Evolutionary conservation across 345 rosid genomes (phyloP), one percentile per base, ranked within the genome.

Genomic region (Dimocarpus longan): DNA sequence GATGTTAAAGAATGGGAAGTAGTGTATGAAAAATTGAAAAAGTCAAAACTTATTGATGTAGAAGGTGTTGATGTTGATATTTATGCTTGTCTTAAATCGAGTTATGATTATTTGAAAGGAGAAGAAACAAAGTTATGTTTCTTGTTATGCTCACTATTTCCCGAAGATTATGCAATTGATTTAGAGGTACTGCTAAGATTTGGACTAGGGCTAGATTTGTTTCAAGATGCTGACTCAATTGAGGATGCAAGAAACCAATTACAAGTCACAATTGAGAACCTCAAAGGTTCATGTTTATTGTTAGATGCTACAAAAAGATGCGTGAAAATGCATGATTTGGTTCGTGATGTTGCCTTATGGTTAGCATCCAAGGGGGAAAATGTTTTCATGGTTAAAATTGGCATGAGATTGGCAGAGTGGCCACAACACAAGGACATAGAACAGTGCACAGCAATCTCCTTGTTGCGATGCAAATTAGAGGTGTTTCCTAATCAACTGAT

Each of bases 141-240:
- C 28, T 48, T 75, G 70, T 19, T 75, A 1, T 78, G 80, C 12
- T 70, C 75, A 21, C 18, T 78, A 12, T 78, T 78, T 60, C 80
- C 75, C 1, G 81, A 75, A 64, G 78, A 75, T 44, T 9, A 64
- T 52, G 62, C 24, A 22, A 64, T 66, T n/a, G 21, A 13, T 16
- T 9, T 64, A 28, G 78, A 75, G 26, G 19, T 65, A 4, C 65
- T 66, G 32, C 4, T 21, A 1, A 65, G 46, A 46, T 64, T 24
- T 46, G 78, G 66, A 4, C 6, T 18, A 3, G 79, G 79, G 12
- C 21, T 24, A 22, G 72, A 32, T 6, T 52, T 76, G 46, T 66
- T 24, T 66, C 6, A 5, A 24, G 11, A 50, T 19, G 26, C 2
- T 12, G 5, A 52, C 24, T 28, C 79, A 50, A 50, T 66, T 19